Base-by-base conservation (phyloP, 2,329 filamentous ascomycete species). In the Apiospora kogelbergensis region DNA sequence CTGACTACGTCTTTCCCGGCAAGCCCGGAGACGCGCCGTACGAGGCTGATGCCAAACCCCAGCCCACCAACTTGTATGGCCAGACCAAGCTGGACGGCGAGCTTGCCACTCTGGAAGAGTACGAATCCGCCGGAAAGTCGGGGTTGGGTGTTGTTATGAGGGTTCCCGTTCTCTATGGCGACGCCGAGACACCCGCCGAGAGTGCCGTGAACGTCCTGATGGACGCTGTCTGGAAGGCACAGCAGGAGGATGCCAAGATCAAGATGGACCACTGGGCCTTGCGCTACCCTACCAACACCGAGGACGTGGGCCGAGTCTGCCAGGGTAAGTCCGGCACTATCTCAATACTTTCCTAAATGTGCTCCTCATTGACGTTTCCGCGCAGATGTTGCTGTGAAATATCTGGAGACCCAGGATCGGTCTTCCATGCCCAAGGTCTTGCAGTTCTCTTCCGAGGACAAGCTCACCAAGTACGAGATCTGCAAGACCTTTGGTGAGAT, bases 381-480 rank as follows among this genome's bases (percentile, higher is more conserved):
- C 40, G 45, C 69, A 90, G 93, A 97, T 73, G 83, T 96, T 64
- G 88, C 92, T 1, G 84, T 84, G 71, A 90, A 92, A 75, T 96
- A 95, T 75, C 82, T 91, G 67, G 80, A 78, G 4, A 80, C 83
- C 15, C 75, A 78, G 46, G 82, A 86, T 45, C 81, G 84, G 66
- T 78, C 82, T 13, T 77, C 82, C 20, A 81, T 97, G 46, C 94
- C 94, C 0, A 82, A 77, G 37, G 87, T 94, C 57, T 84, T 97
- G 22, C 94, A 98, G 68, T 97, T 97, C 81, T 93, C 91, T 3
- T 94, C 93, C 63, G 93, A 97, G 80, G 93, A 97, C 74, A 88
- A 85, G 72, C 92, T 91, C 84, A 97, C 94, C 63, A 97, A 97
- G 82, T 97, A 95, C 79, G 90, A 95, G 79, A 97, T 98, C 68